phyloP scores from a whole-genome alignment of 106 monocot genomes.

The Dendrobium chrysotoxum region DNA sequence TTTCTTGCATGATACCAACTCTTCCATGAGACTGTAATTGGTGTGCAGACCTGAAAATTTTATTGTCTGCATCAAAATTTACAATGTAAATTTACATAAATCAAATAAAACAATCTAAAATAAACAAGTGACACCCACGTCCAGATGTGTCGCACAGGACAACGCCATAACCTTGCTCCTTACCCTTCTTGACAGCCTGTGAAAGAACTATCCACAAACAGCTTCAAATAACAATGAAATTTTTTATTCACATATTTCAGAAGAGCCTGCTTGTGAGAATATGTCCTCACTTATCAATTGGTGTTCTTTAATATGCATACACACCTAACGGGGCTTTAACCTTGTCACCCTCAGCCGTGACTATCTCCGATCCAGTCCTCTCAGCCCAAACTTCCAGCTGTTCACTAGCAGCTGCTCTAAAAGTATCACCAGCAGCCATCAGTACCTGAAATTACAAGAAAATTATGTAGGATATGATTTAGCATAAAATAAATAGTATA shows the following conservation, averaged over 20 bases:
- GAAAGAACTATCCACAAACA: conserved; percentile 66
- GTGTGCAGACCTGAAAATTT: conserved; percentile 79
- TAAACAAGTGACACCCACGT: conserved; percentile 44
- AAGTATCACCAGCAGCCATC: conserved; percentile 97
- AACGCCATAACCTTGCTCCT: conserved; percentile 75
- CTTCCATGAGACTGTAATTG: conserved; percentile 93
- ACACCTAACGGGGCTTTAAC: conserved; percentile 74
- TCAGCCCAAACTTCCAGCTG: conserved; percentile 97
- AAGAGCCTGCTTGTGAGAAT: not conserved
- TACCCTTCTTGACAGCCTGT: conserved; percentile 90
- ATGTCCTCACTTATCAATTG: not conserved
- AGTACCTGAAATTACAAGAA: conserved; percentile 36
- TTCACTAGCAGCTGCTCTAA: conserved; percentile 93
- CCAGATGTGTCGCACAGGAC: conserved; percentile 97
- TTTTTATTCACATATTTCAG: not conserved
- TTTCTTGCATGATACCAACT: conserved; percentile 88
- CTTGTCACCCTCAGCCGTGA: conserved; percentile 63
- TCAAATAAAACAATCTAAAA: not conserved
- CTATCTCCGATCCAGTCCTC: conserved; percentile 89
- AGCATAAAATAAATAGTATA: not conserved
- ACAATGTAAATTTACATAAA: not conserved
- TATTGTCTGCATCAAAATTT: not conserved
- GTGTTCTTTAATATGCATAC: not conserved
- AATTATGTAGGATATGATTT: not conserved
- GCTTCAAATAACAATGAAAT: conserved; percentile 16